phyloP scores from a whole-genome alignment of 78 protist species.

The Polysphondylium violaceum region DNA sequence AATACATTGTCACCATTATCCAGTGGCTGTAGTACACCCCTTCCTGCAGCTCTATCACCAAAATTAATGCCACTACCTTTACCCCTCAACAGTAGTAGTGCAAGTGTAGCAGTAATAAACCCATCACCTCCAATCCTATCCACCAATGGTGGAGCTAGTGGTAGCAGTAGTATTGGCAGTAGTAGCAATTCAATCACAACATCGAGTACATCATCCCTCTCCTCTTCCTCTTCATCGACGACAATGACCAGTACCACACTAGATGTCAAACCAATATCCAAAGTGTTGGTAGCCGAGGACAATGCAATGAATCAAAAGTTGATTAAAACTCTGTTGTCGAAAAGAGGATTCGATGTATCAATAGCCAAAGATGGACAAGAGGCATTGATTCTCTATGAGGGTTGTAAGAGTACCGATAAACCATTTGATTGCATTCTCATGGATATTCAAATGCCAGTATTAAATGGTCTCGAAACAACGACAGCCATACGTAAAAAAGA shows the following conservation, averaged over 20 bases:
- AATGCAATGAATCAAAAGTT: constrained; percentile 66
- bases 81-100: neutral
- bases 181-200: neutral
- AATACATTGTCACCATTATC: no score
- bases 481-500: constrained; percentile 51
- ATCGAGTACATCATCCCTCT: neutral
- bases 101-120: neutral
- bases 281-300: constrained; percentile 85
- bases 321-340: constrained; percentile 3
- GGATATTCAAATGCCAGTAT: constrained; percentile 91
- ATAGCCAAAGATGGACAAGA: constrained; percentile 76
- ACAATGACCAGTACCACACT: neutral
- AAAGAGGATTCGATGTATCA: constrained; percentile 3
- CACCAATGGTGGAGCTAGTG: neutral
- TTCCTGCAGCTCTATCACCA: neutral
- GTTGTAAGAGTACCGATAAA: neutral
- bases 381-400: constrained; percentile 43
- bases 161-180: neutral
- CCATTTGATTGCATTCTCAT: constrained; percentile 65
- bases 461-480: constrained; percentile 86
- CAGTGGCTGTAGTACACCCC: neutral
- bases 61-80: no score
- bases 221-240: neutral
- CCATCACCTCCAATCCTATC: constrained; percentile 16
- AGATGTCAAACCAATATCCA: neutral